phyloP scores from a whole-genome alignment of 2,329 filamentous ascomycete genomes.

The Sporothrix brunneoviolacea region DNA sequence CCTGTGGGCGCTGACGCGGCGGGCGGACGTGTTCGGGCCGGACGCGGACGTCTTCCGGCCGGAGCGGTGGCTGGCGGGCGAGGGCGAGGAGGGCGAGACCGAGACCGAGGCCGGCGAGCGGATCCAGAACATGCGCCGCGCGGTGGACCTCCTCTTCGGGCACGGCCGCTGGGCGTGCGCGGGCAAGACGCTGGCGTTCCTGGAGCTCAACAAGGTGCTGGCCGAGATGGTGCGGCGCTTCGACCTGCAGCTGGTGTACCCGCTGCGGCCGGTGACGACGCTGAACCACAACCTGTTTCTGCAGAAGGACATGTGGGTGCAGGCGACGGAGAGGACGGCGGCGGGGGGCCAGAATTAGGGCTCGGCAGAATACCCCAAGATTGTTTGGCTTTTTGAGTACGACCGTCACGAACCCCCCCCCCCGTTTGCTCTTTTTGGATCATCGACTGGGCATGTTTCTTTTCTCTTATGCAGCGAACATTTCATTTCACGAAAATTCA shows the following conservation, averaged over 20 bases:
- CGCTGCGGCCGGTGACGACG: slow-evolving; percentile 18
- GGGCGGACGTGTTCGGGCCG: slow-evolving; percentile 29
- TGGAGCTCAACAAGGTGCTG: slow-evolving; percentile 34
- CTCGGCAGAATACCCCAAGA: too few relatives aligned
- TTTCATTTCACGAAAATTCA: too few relatives aligned
- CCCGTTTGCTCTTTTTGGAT: neutral
- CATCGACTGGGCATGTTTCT: neutral
- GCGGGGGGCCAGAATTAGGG: neutral
- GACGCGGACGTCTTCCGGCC: slow-evolving; percentile 39
- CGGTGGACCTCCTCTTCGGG: slow-evolving; percentile 34
- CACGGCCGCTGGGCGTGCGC: slow-evolving; percentile 34
- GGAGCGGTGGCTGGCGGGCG: slow-evolving; percentile 35
- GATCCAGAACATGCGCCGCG: slow-evolving; percentile 20
- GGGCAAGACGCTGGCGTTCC: slow-evolving; percentile 35
- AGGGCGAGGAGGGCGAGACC: neutral
- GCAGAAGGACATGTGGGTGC: slow-evolving; percentile 26
- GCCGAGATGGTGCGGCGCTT: slow-evolving; percentile 21
- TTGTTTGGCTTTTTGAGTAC: too few relatives aligned
- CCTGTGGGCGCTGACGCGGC: slow-evolving; percentile 28
- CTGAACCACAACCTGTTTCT: slow-evolving; percentile 25
- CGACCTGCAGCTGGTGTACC: slow-evolving; percentile 25
- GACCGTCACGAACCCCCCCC: neutral
- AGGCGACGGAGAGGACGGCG: slow-evolving; percentile 15
- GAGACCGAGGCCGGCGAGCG: neutral
- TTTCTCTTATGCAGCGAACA: too few relatives aligned